A percentile compares a stretch with the other conserved stretches of the same genome.
These are phyloP conservation scores for Peterozyma toletana DNA, from an alignment of 805 yeast genomes.

Conservation along the genomic window DNA sequence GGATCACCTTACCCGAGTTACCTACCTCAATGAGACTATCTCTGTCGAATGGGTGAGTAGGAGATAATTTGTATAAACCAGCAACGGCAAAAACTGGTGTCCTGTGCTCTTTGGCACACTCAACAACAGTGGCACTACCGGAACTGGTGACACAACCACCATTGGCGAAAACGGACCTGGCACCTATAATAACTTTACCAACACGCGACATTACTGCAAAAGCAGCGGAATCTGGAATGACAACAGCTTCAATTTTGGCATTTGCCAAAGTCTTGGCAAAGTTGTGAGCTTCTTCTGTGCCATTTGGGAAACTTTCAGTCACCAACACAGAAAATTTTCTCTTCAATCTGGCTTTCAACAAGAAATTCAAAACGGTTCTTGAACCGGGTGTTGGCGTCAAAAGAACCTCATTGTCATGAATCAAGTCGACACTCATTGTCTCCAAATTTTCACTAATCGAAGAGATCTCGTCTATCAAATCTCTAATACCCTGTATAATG, in stretches of 20 bases:
- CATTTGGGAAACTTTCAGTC: conserved; percentile 90
- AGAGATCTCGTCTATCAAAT: conserved; percentile 83
- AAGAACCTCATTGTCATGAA: conserved; percentile 83
- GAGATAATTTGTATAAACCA: conserved; percentile 88
- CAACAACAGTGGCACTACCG: conserved; percentile 90
- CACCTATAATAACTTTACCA: conserved; percentile 91
- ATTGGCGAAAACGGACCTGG: conserved; percentile 88
- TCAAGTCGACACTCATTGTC: conserved; percentile 83
- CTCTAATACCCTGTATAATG: conserved; percentile 87
- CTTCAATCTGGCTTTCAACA: conserved; percentile 80
- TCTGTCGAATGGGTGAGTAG: conserved; percentile 83
- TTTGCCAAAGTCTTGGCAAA: conserved; percentile 77
- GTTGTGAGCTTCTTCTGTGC: conserved; percentile 64
- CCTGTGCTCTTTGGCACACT: conserved; percentile 88
- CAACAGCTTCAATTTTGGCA: conserved; percentile 81
- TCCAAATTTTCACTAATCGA: conserved; percentile 88
- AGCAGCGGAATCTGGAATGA: conserved; percentile 88
- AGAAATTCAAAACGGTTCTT: conserved; percentile 78
- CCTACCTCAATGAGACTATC: conserved; percentile 86
- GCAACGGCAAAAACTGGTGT: conserved; percentile 97
- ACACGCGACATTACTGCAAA: conserved; percentile 97
- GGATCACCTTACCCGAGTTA: conserved; percentile 82
- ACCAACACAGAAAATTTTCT: conserved; percentile 89
- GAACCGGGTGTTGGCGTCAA: conserved; percentile 95
- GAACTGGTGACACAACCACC: conserved; percentile 90